phyloP scores from a whole-genome alignment of 495 filamentous ascomycete genomes.

The Penicillium coffeae region DNA sequence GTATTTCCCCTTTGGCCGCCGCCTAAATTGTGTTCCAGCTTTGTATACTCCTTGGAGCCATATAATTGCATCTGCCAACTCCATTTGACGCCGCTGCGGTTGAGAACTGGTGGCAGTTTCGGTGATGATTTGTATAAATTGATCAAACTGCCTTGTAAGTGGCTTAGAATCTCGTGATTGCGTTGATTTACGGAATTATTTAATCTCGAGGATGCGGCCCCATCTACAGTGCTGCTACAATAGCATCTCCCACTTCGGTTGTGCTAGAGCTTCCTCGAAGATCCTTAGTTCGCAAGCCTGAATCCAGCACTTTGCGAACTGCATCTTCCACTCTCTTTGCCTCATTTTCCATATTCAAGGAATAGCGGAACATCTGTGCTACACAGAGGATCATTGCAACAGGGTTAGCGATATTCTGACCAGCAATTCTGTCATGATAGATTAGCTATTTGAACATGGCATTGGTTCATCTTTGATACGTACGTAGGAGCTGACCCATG shows the following conservation, averaged over 20 bases:
- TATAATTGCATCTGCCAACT: not conserved
- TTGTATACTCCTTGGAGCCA: not conserved
- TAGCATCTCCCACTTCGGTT: constrained; percentile 75
- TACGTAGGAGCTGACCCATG: constrained; percentile 42
- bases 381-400: constrained; percentile 81
- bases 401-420: constrained; percentile 53
- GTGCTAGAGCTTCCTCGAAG: constrained; percentile 72
- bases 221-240: constrained; percentile 65
- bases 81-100: not conserved
- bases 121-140: no score
- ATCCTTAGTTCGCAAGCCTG: constrained; percentile 70
- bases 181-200: no score
- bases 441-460: not conserved
- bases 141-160: no score
- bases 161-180: constrained; percentile 10
- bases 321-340: constrained; percentile 75
- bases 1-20: no score
- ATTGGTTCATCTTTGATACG: constrained; percentile 8
- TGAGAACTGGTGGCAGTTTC: no score
- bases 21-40: not conserved
- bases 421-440: constrained; percentile 26
- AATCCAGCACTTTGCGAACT: constrained; percentile 72
- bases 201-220: no score
- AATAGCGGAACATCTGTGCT: constrained; percentile 91
- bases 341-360: constrained; percentile 68